Evolutionary conservation across 1,284 basidiomycete species (phyloP), one percentile per base, ranked within the genome.

Genomic region (Ustilago sp.): DNA sequence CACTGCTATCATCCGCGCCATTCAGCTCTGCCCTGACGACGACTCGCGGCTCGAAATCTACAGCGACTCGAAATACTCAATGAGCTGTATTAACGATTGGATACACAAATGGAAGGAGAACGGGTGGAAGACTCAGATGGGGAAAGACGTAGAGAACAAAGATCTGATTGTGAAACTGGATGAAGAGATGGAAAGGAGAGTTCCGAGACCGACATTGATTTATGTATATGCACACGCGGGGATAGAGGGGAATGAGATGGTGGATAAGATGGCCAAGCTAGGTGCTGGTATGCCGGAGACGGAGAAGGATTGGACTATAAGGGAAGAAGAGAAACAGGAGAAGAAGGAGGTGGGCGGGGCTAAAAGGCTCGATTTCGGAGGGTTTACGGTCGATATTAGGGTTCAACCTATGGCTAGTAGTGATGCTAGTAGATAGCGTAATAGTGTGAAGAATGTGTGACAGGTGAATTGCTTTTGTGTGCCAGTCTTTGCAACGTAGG

Each of bases 151-250:
- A 17, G 90, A 90, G 81, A 94, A 94, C 79, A 86, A 85, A 2
- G 87, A 87, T 2, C 84, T 94, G 41, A 91, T 94, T 92, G 53
- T 87, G 88, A 34, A 85, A 83, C 19, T 91, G 90, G 57, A 87
- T 55, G n/a, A 57, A 28, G 68, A 63, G 17, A 50, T 84, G 17
- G 23, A 41, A 4, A 12, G 31, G 11, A 61, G 64, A 11, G 11
- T 15, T 8, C 39, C 52, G 2, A 62, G 67, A 6, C 79, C 82
- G 5, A 84, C 85, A 19, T 87, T 94, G 13, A 85, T 89, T 63
- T 89, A 93, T 71, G 92, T 94, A 55, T 88, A 89, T 61, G 93
- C 91, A 0, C 93, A 94, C 76, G 88, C 87, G 4, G 92, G 92
- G 1, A 88, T 90, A 45, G 86, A 86, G 59, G 93, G 93, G 2